These are phyloP conservation scores for Psilocybe cyanescens DNA, from an alignment of 768 basidiomycete genomes.

Conservation along the genomic window DNA sequence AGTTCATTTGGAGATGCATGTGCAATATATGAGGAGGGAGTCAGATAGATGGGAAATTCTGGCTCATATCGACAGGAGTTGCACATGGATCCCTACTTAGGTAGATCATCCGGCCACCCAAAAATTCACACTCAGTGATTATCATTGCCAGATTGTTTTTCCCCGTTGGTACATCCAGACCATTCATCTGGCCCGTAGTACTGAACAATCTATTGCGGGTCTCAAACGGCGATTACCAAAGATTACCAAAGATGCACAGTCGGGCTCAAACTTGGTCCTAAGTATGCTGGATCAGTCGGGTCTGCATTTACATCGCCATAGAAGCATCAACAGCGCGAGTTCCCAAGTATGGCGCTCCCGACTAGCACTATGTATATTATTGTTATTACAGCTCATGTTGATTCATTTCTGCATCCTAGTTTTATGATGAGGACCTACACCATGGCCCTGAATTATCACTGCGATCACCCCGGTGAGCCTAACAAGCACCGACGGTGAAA, in stretches of 20 bases:
- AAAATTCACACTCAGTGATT: conserved; percentile 9
- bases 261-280: neutral
- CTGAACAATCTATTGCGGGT: neutral
- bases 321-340: neutral
- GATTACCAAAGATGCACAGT: neutral
- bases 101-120: conserved; percentile 4
- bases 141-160: neutral
- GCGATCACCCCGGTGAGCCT: conserved; percentile 15
- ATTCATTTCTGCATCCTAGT: neutral
- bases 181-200: neutral
- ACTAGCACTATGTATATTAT: neutral
- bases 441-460: conserved; percentile 3
- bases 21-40: neutral
- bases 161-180: neutral
- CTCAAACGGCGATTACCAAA: neutral
- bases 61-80: conserved; percentile 5
- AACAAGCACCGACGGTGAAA: conserved; percentile 9
- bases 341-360: neutral
- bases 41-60: conserved; percentile 10
- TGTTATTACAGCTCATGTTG: neutral
- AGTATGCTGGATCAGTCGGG: neutral
- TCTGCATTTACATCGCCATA: neutral
- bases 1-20: neutral
- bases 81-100: conserved; percentile 10
- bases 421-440: conserved; percentile 13